These are phyloP conservation scores for Leccinellum albellum DNA, from an alignment of 768 basidiomycete genomes.

Conservation along the genomic window DNA sequence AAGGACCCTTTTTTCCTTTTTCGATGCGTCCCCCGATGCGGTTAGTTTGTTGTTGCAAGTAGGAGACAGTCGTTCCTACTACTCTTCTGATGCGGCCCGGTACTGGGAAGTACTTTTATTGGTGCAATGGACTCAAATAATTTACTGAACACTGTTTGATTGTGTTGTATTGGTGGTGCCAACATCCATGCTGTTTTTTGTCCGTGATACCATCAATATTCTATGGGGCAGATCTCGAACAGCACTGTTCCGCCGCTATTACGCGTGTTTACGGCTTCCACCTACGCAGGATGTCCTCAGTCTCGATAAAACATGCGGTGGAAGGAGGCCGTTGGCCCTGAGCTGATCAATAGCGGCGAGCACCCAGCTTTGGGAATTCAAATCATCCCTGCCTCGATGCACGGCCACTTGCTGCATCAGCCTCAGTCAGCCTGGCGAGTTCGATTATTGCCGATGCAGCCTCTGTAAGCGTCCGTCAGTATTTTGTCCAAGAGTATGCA, in stretches of 20 bases:
- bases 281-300: constrained; percentile 19
- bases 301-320: constrained; percentile 13
- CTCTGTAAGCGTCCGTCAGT: constrained; percentile 24
- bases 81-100: too few species aligned
- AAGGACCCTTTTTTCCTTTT: neutral
- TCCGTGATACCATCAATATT: neutral
- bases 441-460: constrained; percentile 25
- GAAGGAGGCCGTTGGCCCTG: constrained; percentile 15
- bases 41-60: too few species aligned
- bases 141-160: neutral
- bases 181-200: neutral
- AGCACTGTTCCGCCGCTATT: neutral
- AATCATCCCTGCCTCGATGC: constrained; percentile 28
- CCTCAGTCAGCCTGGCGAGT: constrained; percentile 8
- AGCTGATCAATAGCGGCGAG: constrained; percentile 24
- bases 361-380: constrained; percentile 33
- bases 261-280: constrained; percentile 18
- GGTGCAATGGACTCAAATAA: neutral
- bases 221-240: neutral
- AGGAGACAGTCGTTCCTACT: too few species aligned
- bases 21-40: too few species aligned
- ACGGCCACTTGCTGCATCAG: constrained; percentile 18
- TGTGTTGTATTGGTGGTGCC: neutral
- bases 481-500: constrained; percentile 23
- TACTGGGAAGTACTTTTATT: too few species aligned